These are phyloP conservation scores for Kwoniella bestiolae DNA, from an alignment of 768 basidiomycete genomes.

Conservation along the genomic window DNA sequence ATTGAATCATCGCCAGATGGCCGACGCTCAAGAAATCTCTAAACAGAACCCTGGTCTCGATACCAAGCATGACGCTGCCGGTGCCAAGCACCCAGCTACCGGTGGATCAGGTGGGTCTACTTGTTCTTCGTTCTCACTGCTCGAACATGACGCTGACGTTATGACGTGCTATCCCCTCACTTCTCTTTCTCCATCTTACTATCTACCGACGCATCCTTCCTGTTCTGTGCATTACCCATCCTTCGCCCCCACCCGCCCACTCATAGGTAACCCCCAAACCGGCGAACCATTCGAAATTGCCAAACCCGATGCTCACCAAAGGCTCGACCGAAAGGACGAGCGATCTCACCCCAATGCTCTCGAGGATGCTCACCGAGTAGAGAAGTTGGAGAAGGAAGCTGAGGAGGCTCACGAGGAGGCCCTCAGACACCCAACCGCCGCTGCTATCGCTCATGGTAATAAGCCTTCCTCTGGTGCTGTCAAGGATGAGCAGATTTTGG, in stretches of 20 bases:
- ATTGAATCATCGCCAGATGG: too few relatives aligned
- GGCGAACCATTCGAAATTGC: conserved; percentile 46
- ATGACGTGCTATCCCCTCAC: background rate
- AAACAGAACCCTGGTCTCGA: conserved; percentile 26
- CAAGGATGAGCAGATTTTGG: conserved; percentile 52
- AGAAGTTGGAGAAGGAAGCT: conserved; percentile 50
- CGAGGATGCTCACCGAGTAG: conserved; percentile 50
- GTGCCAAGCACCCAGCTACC: conserved; percentile 29
- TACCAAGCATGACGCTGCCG: conserved; percentile 25
- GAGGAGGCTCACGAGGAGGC: conserved; percentile 38
- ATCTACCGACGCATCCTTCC: conserved; percentile 1
- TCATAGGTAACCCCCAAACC: conserved; percentile 53
- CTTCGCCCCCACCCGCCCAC: background rate
- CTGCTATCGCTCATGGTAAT: conserved; percentile 50
- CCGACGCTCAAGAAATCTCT: conserved; percentile 21
- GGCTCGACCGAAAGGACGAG: conserved; percentile 53
- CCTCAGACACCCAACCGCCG: conserved; percentile 46
- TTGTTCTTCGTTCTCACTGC: background rate
- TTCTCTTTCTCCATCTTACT: background rate
- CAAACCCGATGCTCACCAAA: conserved; percentile 45
- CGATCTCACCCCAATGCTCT: conserved; percentile 51
- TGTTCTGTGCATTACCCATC: too few relatives aligned
- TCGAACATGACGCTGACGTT: background rate
- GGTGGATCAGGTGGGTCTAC: conserved; percentile 20
- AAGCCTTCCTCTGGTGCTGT: conserved; percentile 54